phyloP scores from a whole-genome alignment of 768 basidiomycete species.

The Lentinus brumalis region DNA sequence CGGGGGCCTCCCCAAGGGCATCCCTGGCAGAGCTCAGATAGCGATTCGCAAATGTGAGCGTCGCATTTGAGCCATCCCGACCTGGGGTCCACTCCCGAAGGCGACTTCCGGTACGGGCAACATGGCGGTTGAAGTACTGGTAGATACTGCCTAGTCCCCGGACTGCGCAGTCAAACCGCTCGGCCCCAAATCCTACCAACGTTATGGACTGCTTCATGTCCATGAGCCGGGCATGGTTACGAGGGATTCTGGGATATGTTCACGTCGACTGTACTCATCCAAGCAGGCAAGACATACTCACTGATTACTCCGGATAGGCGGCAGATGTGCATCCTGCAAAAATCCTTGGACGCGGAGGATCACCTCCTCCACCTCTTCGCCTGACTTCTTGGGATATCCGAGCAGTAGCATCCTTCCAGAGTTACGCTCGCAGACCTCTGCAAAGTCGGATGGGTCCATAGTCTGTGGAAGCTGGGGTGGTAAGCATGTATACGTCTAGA shows the following conservation, averaged over 20 bases:
- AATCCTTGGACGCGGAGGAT: neutral
- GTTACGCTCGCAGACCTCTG: no score
- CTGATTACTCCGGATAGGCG: neutral
- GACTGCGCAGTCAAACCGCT: neutral
- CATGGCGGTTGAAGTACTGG: neutral
- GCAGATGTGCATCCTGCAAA: neutral
- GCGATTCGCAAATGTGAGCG: neutral
- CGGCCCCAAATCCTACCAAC: neutral
- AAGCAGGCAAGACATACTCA: neutral
- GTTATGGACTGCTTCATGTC: neutral
- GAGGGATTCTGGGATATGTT: neutral
- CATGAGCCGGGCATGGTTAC: neutral
- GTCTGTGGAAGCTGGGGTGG: no score
- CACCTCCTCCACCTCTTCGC: no score
- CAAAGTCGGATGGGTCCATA: no score
- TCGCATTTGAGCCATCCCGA: neutral
- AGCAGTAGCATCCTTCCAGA: no score
- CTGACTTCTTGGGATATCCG: no score
- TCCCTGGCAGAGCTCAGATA: neutral
- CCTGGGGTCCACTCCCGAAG: neutral
- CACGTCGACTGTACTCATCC: neutral
- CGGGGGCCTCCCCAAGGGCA: neutral
- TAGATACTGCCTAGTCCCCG: neutral
- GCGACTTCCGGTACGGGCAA: neutral
- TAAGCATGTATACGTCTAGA: no score